Evolutionary conservation across 371 early-diverging fungal genomes (phyloP).

Genomic region (Rhizopus stolonifer): DNA sequence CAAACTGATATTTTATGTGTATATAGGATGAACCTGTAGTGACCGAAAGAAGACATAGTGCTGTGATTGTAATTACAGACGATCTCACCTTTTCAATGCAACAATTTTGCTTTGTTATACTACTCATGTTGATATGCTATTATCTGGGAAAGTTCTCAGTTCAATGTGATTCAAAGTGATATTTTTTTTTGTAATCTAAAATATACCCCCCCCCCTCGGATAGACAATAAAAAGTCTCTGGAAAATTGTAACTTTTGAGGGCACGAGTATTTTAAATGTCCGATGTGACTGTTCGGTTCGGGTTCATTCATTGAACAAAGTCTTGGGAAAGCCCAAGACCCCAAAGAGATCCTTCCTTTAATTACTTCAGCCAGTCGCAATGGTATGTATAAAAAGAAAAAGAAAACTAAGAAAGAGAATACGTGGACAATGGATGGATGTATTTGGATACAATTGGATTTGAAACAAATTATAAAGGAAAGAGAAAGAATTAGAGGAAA

Average conservation of each 20-base stretch:
- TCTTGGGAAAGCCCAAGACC: too few relatives aligned
- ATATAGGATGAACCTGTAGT: background rate
- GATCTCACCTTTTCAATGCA: slow-evolving; percentile 48
- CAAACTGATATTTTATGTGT: background rate
- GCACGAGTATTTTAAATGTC: too few relatives aligned
- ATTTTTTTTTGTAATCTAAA: too few relatives aligned
- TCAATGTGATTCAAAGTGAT: slow-evolving; percentile 23
- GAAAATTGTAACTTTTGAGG: too few relatives aligned
- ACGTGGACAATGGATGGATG: slow-evolving; percentile 20
- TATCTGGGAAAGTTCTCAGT: slow-evolving; percentile 52
- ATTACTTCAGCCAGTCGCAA: slow-evolving; percentile 23
- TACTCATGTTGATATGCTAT: slow-evolving; percentile 44
- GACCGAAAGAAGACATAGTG: slow-evolving; percentile 22
- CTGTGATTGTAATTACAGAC: slow-evolving; percentile 36
- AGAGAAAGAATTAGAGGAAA: background rate
- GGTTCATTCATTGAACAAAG: too few relatives aligned
- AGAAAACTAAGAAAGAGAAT: background rate
- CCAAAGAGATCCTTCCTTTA: slow-evolving; percentile 23
- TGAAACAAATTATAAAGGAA: background rate
- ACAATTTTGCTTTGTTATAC: slow-evolving; percentile 39
- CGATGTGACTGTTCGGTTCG: too few relatives aligned
- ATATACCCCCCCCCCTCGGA: too few relatives aligned
- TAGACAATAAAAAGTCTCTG: too few relatives aligned
- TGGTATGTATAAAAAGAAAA: slow-evolving; percentile 15
- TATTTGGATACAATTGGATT: background rate